Evolutionary conservation across 208 protist species (phyloP).

Genomic region (Acanthamoeba castellanii): DNA sequence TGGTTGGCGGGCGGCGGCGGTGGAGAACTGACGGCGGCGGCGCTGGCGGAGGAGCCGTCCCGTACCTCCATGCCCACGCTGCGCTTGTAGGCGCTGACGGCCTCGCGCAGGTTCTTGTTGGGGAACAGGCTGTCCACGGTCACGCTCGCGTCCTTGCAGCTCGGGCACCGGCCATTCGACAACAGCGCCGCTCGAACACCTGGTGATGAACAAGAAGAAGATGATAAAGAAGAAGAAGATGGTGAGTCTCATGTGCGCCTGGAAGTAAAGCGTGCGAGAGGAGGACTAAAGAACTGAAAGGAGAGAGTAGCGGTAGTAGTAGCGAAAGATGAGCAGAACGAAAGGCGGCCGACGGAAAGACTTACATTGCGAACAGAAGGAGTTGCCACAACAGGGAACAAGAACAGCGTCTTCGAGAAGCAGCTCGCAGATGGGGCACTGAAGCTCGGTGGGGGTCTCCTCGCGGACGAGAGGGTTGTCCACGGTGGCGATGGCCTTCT

Average conservation of each 20-base stretch:
- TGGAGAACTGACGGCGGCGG: background rate
- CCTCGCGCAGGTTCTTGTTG: constrained; percentile 48
- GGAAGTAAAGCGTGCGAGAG: too few relatives aligned
- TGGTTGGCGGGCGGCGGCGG: background rate
- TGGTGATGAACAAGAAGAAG: background rate
- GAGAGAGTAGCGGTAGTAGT: too few relatives aligned
- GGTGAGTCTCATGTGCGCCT: background rate
- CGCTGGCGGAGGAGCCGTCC: background rate
- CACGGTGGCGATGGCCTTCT: background rate
- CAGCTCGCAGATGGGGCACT: constrained; percentile 78
- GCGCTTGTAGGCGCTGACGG: constrained; percentile 31
- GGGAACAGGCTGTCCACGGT: constrained; percentile 28
- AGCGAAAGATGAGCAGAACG: too few relatives aligned
- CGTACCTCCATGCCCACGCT: background rate
- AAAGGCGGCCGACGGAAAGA: background rate
- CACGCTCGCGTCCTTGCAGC: constrained; percentile 36
- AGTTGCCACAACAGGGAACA: constrained; percentile 80
- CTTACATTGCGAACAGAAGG: constrained; percentile 80
- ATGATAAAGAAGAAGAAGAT: background rate
- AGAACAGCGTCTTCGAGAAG: constrained; percentile 76
- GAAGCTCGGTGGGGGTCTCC: constrained; percentile 71
- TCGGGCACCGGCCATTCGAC: constrained; percentile 8
- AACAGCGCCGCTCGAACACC: constrained; percentile 20
- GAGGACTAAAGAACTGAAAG: too few relatives aligned
- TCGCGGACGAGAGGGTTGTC: background rate